phyloP scores from a whole-genome alignment of 2,329 filamentous ascomycete species.

The Beauveria varroae region DNA sequence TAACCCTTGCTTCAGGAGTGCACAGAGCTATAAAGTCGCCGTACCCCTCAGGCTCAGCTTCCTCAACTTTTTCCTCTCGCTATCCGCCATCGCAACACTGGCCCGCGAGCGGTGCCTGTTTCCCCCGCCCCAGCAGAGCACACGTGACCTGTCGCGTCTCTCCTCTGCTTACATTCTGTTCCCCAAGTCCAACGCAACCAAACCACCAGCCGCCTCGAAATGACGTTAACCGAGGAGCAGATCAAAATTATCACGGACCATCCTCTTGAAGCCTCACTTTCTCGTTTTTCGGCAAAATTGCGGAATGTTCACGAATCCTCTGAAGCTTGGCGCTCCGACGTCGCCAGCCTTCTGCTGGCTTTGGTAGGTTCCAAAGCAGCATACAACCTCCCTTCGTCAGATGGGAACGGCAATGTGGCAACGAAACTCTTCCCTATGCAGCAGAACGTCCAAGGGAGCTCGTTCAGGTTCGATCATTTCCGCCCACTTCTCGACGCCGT shows the following conservation, averaged over 20 bases:
- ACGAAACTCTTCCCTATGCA: not conserved
- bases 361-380: conserved; percentile 5
- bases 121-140: no score
- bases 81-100: not conserved
- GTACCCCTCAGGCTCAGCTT: not conserved
- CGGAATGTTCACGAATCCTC: not conserved
- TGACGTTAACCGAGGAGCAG: conserved; percentile 11
- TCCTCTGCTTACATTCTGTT: no score
- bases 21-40: no score
- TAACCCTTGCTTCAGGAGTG: no score
- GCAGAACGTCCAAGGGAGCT: conserved; percentile 1
- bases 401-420: conserved; percentile 1
- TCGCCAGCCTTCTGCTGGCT: conserved; percentile 1
- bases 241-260: conserved; percentile 9
- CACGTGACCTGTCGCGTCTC: no score
- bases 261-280: conserved; percentile 9
- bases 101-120: not conserved
- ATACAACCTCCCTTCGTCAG: conserved; percentile 5
- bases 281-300: not conserved
- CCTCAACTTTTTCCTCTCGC: not conserved
- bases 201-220: not conserved
- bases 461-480: not conserved
- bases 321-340: not conserved
- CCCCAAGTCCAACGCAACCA: no score
- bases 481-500: conserved; percentile 2